These are phyloP conservation scores for Tolypocladium album DNA, from an alignment of 2,329 filamentous ascomycete species.

Conservation along the genomic window DNA sequence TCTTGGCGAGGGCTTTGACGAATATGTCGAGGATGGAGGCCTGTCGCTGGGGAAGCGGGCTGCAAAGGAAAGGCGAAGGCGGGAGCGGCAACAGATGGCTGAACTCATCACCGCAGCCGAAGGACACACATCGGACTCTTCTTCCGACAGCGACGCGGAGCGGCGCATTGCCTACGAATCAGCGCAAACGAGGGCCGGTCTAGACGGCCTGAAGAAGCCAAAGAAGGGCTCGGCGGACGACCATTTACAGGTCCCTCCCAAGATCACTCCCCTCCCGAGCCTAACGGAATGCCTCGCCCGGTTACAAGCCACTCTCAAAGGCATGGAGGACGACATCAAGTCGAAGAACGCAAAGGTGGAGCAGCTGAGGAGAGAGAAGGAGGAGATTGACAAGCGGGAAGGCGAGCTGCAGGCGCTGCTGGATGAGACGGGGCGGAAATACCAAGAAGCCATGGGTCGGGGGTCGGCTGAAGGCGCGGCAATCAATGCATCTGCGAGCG, in stretches of 20 bases:
- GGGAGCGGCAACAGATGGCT: constrained; percentile 67
- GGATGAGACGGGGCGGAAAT: constrained; percentile 65
- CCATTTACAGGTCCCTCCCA: constrained; percentile 51
- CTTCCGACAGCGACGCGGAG: constrained; percentile 59
- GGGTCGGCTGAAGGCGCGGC: constrained; percentile 9
- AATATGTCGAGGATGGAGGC: constrained; percentile 76
- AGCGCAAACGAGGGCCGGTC: constrained; percentile 76
- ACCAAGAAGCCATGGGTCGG: constrained; percentile 32
- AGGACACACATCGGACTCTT: constrained; percentile 49
- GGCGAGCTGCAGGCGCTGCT: constrained; percentile 70
- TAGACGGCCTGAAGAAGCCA: constrained; percentile 55
- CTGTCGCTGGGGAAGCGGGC: constrained; percentile 71
- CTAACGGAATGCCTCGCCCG: constrained; percentile 56
- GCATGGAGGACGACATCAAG: constrained; percentile 53
- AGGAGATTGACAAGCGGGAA: constrained; percentile 58
- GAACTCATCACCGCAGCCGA: constrained; percentile 75
- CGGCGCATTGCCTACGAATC: constrained; percentile 76
- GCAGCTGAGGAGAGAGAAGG: constrained; percentile 56
- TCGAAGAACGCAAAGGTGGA: constrained; percentile 53
- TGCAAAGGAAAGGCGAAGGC: constrained; percentile 57
- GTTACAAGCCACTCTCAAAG: constrained; percentile 49
- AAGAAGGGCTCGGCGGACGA: constrained; percentile 21
- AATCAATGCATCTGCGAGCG: constrained; percentile 1
- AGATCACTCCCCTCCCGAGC: constrained; percentile 68
- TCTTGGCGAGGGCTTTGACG: constrained; percentile 84